A percentile compares a stretch with the other conserved stretches of the same genome.
Conservation (phyloP, 441 rosid genomes). For the Croton laevigatus region DNA sequence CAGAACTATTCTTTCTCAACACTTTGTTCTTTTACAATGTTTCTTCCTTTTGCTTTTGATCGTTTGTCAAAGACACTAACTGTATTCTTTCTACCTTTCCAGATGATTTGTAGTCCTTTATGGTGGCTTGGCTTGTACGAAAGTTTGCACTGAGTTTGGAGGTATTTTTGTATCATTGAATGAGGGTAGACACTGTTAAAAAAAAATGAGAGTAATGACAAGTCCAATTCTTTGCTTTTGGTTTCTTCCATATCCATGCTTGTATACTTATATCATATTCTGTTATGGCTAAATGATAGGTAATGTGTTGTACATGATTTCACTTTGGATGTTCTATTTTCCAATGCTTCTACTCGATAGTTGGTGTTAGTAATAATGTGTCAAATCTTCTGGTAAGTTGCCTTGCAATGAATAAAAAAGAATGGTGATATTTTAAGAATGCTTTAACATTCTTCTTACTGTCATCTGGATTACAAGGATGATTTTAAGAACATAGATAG, state of each 20-base stretch:
- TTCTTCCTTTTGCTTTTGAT: not conserved
- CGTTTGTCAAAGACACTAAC: slow-evolving; percentile 9
- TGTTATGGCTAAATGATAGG: slow-evolving; percentile 29
- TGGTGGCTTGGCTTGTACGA: slow-evolving; percentile 32
- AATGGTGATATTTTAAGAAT: not conserved
- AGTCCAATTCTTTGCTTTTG: slow-evolving; percentile 26
- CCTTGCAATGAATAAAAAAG: not conserved
- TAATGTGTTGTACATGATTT: slow-evolving; percentile 22
- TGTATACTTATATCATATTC: slow-evolving; percentile 33
- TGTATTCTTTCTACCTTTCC: slow-evolving; percentile 22
- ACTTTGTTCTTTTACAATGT: not conserved
- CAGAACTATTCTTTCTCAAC: slow-evolving; percentile 6
- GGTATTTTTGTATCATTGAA: slow-evolving; percentile 33
- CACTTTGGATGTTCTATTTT: slow-evolving; percentile 1
- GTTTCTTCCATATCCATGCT: slow-evolving; percentile 22
- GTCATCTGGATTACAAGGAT: not conserved
- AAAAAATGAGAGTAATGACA: slow-evolving; percentile 23
- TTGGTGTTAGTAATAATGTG: not conserved
- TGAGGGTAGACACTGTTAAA: slow-evolving; percentile 16
- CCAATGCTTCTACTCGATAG: not conserved
- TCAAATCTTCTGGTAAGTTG: slow-evolving; percentile 1
- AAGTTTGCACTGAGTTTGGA: slow-evolving; percentile 25
- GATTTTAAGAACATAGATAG: not conserved
- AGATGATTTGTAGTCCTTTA: slow-evolving; percentile 33
- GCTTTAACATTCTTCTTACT: not conserved